Evolutionary conservation across 2,329 filamentous ascomycete genomes (phyloP), one percentile per base, ranked within the genome.

Genomic region (Lasiodiplodia theobromae): DNA sequence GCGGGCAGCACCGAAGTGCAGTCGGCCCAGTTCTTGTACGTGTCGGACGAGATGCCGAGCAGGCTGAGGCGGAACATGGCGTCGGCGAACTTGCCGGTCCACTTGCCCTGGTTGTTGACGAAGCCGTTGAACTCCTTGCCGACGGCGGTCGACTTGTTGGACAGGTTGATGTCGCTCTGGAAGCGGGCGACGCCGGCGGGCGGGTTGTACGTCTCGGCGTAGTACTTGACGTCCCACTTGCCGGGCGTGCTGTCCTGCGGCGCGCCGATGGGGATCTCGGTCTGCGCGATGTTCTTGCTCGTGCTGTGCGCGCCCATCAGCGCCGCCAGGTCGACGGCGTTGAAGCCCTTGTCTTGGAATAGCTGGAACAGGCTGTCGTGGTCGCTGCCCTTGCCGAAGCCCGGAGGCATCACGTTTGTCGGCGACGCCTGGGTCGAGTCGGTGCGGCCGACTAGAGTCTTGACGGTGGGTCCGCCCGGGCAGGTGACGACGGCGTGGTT

Each of bases 281-380:
- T 79, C 71, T 87, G 85, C 3, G 52, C 54, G 14, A 67, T n/a
- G 40, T 44, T 34, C 70, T 78, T 81, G 14, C 83, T 81, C 11
- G 82, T 78, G 3, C 82, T 82, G 74, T 88, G 86, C 0, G 86
- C 86, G 66, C 86, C 86, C 3, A 88, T 72, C 1, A 88, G 81
- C 1, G 86, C 86, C 1, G 85, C 82, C 5, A 88, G 80, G 65
- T 86, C 86, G 44, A 76, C 75, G 1, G 84, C 76, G 12, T 76
- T 77, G 76, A 88, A 84, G 1, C 85, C 85, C 76, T 87, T 87
- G 70, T 80, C 80, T 37, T 72, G 68, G 74, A 87, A 88, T 6
- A 86, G 77, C 3, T 77, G 71, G 60, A 86, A 79, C 52, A 87
- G 77, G 11, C 74, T 76, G 47, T 83, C 77, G 38, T 83, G 82